Conservation (phyloP, 2,329 filamentous ascomycete genomes). For the Nannizziopsis arthrosporioides region DNA sequence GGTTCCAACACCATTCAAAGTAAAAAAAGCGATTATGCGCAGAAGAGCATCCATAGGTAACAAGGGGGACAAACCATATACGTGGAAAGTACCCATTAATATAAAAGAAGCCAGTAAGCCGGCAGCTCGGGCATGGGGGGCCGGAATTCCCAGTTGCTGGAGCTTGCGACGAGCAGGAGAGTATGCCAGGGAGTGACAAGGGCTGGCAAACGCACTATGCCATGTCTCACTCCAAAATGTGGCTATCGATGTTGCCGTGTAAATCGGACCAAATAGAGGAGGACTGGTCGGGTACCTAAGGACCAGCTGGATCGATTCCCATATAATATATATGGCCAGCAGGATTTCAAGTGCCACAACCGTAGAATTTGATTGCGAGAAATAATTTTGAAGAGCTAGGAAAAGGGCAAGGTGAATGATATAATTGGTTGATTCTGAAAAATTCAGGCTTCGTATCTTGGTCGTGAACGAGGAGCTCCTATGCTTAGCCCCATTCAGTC, state of each 20-base stretch:
- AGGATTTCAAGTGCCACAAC: conserved; percentile 31
- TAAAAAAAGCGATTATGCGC: conserved; percentile 30
- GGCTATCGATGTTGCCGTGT: conserved; percentile 26
- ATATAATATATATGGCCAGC: conserved; percentile 32
- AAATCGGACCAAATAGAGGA: conserved; percentile 33
- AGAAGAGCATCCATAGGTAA: conserved; percentile 22
- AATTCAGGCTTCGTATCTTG: conserved; percentile 14
- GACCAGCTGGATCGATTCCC: conserved; percentile 29
- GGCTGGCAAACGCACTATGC: conserved; percentile 34
- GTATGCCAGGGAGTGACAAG: conserved; percentile 32
- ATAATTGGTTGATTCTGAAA: conserved; percentile 29
- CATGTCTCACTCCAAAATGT: conserved; percentile 35
- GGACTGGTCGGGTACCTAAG: conserved; percentile 30
- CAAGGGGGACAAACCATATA: conserved; percentile 29
- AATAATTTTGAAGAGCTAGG: conserved; percentile 24
- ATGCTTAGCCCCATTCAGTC: not conserved
- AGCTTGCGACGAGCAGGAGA: conserved; percentile 26
- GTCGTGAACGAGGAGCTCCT: not conserved
- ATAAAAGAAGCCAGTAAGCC: conserved; percentile 30
- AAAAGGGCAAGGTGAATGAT: conserved; percentile 27
- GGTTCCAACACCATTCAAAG: conserved; percentile 31
- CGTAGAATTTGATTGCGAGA: conserved; percentile 26
- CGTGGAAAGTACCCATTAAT: conserved; percentile 33
- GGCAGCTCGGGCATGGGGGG: conserved; percentile 23
- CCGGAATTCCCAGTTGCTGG: conserved; percentile 23